Percentiles rank a stretch among this genome's conserved stretches.
Evolutionary conservation across 1,284 basidiomycete species (phyloP).

Genomic region (Trametes sp.): DNA sequence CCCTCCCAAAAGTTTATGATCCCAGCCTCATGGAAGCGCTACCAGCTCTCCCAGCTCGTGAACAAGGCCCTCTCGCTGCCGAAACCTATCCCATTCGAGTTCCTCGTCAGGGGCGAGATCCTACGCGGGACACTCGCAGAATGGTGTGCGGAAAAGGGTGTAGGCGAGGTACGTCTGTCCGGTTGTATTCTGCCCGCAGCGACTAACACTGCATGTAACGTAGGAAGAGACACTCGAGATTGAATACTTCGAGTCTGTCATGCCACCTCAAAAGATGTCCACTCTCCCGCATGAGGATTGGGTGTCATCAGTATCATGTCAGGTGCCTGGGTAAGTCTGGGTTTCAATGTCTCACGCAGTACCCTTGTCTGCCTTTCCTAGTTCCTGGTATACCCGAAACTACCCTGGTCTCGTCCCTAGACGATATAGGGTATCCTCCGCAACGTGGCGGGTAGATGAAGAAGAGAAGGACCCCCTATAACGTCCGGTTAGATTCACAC

Average conservation of each 20-base stretch:
- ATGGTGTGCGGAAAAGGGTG: constrained; percentile 78
- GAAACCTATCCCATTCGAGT: constrained; percentile 92
- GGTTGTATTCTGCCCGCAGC: not conserved
- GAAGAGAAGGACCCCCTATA: no score
- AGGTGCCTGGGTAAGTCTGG: constrained; percentile 70
- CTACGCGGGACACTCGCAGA: constrained; percentile 78
- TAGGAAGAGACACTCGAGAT: constrained; percentile 91
- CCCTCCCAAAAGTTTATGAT: constrained; percentile 96
- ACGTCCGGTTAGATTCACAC: no score
- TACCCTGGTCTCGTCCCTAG: no score
- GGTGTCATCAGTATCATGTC: constrained; percentile 86
- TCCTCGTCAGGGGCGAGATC: constrained; percentile 86
- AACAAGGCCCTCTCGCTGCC: constrained; percentile 89
- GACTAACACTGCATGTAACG: no score
- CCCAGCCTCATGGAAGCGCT: constrained; percentile 89
- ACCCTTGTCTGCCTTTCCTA: not conserved
- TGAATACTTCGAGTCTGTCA: constrained; percentile 92
- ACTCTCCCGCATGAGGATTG: constrained; percentile 92
- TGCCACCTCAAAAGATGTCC: constrained; percentile 88
- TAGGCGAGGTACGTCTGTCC: constrained; percentile 68
- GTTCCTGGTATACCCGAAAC: no score
- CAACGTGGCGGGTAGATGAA: no score
- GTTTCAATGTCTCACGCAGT: no score
- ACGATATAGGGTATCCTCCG: no score
- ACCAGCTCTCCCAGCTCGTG: constrained; percentile 97